phyloP scores from a whole-genome alignment of 1,284 basidiomycete species.

The Afroboletus lepidellus region DNA sequence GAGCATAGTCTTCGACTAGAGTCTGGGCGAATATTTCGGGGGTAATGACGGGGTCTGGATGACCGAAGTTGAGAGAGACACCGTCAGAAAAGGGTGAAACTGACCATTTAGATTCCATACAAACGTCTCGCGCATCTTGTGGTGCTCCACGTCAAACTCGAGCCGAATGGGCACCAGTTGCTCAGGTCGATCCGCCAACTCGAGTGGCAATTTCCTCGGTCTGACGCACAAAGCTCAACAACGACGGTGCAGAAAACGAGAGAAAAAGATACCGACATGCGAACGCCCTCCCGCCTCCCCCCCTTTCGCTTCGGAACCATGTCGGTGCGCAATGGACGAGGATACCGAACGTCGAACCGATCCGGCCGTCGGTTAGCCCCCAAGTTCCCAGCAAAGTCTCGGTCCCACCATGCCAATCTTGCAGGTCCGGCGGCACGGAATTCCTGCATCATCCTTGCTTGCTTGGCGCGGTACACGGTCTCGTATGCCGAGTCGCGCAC shows the following conservation, averaged over 20 bases:
- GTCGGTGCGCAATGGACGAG: constrained; percentile 44
- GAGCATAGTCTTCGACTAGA: constrained; percentile 88
- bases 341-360: constrained; percentile 70
- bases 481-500: constrained; percentile 48
- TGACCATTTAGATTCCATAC: constrained; percentile 93
- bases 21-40: constrained; percentile 89
- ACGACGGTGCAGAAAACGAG: constrained; percentile 1
- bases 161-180: constrained; percentile 90
- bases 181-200: constrained; percentile 66
- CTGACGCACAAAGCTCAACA: constrained; percentile 36
- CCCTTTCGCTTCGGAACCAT: constrained; percentile 50
- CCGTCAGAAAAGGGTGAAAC: constrained; percentile 20
- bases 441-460: constrained; percentile 31
- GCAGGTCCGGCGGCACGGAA: constrained; percentile 27
- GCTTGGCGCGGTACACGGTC: constrained; percentile 31
- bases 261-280: constrained; percentile 50
- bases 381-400: constrained; percentile 20
- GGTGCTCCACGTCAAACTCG: constrained; percentile 91
- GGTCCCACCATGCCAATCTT: constrained; percentile 34
- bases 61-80: constrained; percentile 1
- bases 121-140: constrained; percentile 94
- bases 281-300: constrained; percentile 67
- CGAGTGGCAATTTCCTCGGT: constrained; percentile 57
- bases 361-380: constrained; percentile 40
- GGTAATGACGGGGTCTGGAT: constrained; percentile 79